Base-by-base conservation (phyloP, 2,329 filamentous ascomycete species). In the Truncatella angustata region DNA sequence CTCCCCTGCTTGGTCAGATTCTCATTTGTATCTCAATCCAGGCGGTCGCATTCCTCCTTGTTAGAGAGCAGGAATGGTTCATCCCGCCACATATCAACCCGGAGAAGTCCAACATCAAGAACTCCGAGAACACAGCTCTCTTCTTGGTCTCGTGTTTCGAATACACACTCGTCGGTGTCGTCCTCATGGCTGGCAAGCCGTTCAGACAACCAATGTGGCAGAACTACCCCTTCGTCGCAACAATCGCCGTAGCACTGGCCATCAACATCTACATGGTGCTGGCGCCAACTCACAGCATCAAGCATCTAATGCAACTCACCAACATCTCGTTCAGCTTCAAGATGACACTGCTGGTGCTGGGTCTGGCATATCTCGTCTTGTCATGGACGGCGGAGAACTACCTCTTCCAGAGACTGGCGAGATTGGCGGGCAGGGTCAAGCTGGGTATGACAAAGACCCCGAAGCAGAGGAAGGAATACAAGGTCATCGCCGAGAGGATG, bases 81-180 rank as follows among this genome's bases (percentile, higher is more conserved):
- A 84, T 87, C 49, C 90, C 92, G 14, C 94, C 94, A 0, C 78
- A 85, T 51, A 67, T 96, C 23, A 82, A 91, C 63, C 82, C 81
- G 23, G 81, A 96, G 26, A 87, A 94, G 64, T 87, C 88, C 21
- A 96, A 94, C 65, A 87, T 92, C 49, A 80, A 87, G 62, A 97
- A 97, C 69, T 96, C 91, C 9, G 89, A 97, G 63, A 97, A 99
- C 63, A 96, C 93, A 0, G 85, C 88, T 0, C 75, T 99, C 1
- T 99, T 99, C 74, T 73, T 97, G 26, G 77, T 92, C 4, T 95
- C 89, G 2, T 97, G 91, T 68, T 97, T 92, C 64, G 92, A 97
- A 67, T 99, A 99, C 69, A 95, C 96, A 34, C 78, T 97, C 20
- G 89, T 91, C 0, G 94, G 90, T 4, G 80, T 97, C 35, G 88